Percentiles rank a stretch among this genome's conserved stretches.
Conservation (phyloP, 2,329 filamentous ascomycete genomes). For the Trichoderma gracile region DNA sequence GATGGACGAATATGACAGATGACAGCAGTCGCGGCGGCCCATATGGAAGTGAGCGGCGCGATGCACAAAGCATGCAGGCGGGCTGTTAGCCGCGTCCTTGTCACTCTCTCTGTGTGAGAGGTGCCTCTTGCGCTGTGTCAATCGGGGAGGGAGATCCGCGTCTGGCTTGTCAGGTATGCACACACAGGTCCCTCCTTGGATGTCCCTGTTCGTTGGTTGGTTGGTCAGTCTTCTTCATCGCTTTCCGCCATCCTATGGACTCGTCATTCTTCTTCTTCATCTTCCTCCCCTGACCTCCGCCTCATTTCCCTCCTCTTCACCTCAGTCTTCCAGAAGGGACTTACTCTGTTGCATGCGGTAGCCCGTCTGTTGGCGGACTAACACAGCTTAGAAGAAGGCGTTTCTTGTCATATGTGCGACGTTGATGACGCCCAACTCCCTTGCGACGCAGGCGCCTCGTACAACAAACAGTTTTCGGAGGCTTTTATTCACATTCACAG, state of each 20-base stretch:
- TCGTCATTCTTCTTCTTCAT: background rate
- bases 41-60: background rate
- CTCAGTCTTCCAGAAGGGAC: background rate
- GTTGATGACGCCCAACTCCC: constrained; percentile 13
- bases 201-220: background rate
- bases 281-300: background rate
- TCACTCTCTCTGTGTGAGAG: background rate
- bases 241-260: constrained; percentile 9
- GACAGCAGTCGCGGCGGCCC: constrained; percentile 16
- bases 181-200: background rate
- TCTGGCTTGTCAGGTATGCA: background rate
- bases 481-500: background rate
- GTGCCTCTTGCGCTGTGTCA: background rate
- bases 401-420: constrained; percentile 11
- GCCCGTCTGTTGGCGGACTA: background rate
- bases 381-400: background rate
- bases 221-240: background rate
- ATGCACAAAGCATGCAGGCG: constrained; percentile 4
- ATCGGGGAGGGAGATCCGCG: background rate
- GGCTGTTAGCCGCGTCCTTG: constrained; percentile 5
- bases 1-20: constrained; percentile 21
- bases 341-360: background rate
- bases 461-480: constrained; percentile 4
- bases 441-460: constrained; percentile 9
- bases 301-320: background rate